A percentile compares a stretch with the other conserved stretches of the same genome.
Evolutionary conservation across 139 green algal genomes (phyloP).

Genomic region (Axilococcus clingmanii): DNA sequence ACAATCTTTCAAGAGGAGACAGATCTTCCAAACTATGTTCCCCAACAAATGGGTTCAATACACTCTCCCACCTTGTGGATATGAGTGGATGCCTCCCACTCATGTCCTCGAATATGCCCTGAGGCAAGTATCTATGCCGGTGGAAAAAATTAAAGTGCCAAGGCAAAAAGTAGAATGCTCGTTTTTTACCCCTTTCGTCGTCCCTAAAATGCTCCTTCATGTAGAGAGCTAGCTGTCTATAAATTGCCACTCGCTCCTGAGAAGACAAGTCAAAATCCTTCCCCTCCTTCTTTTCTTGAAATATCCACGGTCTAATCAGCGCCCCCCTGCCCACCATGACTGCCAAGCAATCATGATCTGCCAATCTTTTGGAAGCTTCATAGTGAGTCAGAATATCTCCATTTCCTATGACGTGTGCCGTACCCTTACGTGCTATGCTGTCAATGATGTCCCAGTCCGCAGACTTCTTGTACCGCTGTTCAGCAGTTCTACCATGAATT

Average conservation of each 20-base stretch:
- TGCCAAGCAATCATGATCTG: conserved; percentile 13
- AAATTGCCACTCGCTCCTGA: conserved; percentile 68
- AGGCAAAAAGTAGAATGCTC: conserved; percentile 76
- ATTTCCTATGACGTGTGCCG: conserved; percentile 60
- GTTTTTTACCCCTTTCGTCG: conserved; percentile 49
- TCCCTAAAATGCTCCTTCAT: conserved; percentile 75
- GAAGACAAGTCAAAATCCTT: conserved; percentile 42
- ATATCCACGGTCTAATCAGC: conserved; percentile 81
- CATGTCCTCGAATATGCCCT: conserved; percentile 30
- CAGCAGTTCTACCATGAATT: conserved; percentile 75
- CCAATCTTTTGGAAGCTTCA: conserved; percentile 33
- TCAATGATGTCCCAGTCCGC: conserved; percentile 66
- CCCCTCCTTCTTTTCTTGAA: conserved; percentile 57
- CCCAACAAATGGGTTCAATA: conserved; percentile 30
- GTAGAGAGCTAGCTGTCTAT: conserved; percentile 44
- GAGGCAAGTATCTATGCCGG: conserved; percentile 38
- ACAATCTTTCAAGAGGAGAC: conserved; percentile 54
- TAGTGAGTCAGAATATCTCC: conserved; percentile 63
- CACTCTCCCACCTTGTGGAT: conserved; percentile 31
- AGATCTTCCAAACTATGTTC: conserved; percentile 49
- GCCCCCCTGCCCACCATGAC: conserved; percentile 59
- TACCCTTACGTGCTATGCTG: conserved; percentile 15
- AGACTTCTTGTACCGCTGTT: conserved; percentile 72
- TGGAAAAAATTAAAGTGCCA: conserved; percentile 72
- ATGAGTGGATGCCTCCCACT: conserved; percentile 53